Percentiles rank a stretch among this genome's conserved stretches.
Evolutionary conservation across 2,329 filamentous ascomycete genomes (phyloP).

Genomic region (Colletotrichum lindemuthianum): DNA sequence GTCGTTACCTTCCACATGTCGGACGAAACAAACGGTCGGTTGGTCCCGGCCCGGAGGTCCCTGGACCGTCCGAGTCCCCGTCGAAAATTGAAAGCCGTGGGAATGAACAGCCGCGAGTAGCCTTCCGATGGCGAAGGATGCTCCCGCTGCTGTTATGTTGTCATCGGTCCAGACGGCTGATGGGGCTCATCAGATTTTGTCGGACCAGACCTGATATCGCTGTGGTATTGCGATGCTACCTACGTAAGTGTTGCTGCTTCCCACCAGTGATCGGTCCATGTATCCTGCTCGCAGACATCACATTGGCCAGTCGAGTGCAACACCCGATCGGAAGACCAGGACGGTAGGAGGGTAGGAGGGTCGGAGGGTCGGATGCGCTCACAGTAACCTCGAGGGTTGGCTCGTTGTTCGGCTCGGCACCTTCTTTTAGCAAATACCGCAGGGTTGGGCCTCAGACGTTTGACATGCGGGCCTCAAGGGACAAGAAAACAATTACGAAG

Average conservation of each 20-base stretch:
- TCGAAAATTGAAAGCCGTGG: too few relatives aligned
- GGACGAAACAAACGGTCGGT: constrained; percentile 27
- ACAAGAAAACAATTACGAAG: too few relatives aligned
- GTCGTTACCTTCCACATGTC: constrained; percentile 27
- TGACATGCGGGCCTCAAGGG: neutral
- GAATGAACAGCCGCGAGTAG: neutral
- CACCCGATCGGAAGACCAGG: constrained; percentile 22
- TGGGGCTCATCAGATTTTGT: too few relatives aligned
- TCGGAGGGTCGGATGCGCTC: constrained; percentile 26
- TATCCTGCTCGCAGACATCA: too few relatives aligned
- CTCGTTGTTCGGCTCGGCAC: constrained; percentile 28
- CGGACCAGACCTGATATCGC: too few relatives aligned
- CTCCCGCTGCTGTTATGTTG: too few relatives aligned
- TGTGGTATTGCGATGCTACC: too few relatives aligned
- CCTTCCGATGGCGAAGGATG: too few relatives aligned
- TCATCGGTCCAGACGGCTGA: too few relatives aligned
- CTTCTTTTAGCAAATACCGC: neutral
- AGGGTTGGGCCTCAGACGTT: neutral
- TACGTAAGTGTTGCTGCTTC: too few relatives aligned
- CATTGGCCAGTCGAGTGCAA: constrained; percentile 15
- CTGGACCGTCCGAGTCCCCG: too few relatives aligned
- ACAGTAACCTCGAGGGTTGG: constrained; percentile 19
- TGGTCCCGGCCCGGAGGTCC: neutral
- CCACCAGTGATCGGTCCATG: too few relatives aligned
- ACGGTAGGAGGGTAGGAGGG: constrained; percentile 24